Evolutionary conservation across 495 filamentous ascomycete species (phyloP).

Genomic region (Talaromyces borbonicus): DNA sequence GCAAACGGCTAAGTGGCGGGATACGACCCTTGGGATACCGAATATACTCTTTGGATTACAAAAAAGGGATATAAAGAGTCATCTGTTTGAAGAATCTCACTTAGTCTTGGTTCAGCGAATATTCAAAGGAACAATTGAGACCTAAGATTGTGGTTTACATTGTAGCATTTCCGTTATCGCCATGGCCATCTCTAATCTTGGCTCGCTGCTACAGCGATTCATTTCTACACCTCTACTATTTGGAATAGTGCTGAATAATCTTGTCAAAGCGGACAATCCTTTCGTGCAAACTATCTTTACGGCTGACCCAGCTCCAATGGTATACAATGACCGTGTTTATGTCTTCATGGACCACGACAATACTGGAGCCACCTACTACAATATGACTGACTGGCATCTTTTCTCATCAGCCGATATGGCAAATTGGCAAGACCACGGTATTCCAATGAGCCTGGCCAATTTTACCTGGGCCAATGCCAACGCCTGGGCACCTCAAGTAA

Average conservation of each 20-base stretch:
- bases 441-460: conserved; percentile 10
- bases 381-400: conserved; percentile 21
- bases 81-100: too few species aligned
- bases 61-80: too few species aligned
- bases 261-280: background rate
- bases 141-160: too few species aligned
- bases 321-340: conserved; percentile 19
- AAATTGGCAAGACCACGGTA: conserved; percentile 21
- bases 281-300: conserved; percentile 17
- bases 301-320: conserved; percentile 20
- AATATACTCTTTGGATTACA: too few species aligned
- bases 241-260: background rate
- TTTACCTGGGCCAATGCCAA: conserved; percentile 11
- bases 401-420: conserved; percentile 22
- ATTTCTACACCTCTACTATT: background rate
- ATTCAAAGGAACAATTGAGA: too few species aligned
- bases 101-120: too few species aligned
- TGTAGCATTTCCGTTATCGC: too few species aligned
- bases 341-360: conserved; percentile 23
- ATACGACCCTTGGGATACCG: too few species aligned
- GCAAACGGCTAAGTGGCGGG: too few species aligned
- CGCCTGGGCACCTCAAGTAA: conserved; percentile 17
- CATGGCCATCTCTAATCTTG: too few species aligned
- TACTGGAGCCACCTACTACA: conserved; percentile 14
- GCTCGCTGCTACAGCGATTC: background rate